Conservation (phyloP, 805 yeast genomes). For the Candida insectorum region DNA sequence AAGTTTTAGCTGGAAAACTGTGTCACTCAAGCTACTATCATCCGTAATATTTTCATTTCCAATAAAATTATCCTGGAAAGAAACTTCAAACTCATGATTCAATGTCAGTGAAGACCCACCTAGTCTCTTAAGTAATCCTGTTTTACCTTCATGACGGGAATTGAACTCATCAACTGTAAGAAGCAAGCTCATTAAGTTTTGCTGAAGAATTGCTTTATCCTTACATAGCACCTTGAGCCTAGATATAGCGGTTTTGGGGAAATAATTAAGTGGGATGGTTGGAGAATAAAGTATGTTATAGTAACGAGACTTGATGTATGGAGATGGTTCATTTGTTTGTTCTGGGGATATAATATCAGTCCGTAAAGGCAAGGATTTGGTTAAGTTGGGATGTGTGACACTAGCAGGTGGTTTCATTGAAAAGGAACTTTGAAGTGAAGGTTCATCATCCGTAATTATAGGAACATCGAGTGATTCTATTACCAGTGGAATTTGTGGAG, state of each 20-base stretch:
- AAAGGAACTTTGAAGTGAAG: slow-evolving; percentile 4
- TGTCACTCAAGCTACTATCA: slow-evolving; percentile 2
- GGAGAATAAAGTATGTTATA: slow-evolving; percentile 35
- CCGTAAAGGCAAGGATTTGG: slow-evolving; percentile 1
- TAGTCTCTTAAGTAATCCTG: slow-evolving; percentile 18
- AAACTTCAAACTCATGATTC: slow-evolving; percentile 17
- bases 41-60: slow-evolving; percentile 4
- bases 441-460: neutral
- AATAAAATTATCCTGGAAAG: slow-evolving; percentile 16
- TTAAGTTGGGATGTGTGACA: neutral
- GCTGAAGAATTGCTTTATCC: slow-evolving; percentile 15
- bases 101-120: slow-evolving; percentile 2
- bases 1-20: slow-evolving; percentile 42
- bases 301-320: slow-evolving; percentile 32
- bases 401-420: slow-evolving; percentile 16
- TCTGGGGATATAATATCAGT: slow-evolving; percentile 11
- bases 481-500: neutral
- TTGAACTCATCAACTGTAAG: slow-evolving; percentile 40
- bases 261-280: slow-evolving; percentile 38
- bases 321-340: slow-evolving; percentile 21
- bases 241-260: slow-evolving; percentile 47
- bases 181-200: slow-evolving; percentile 26
- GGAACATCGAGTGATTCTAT: neutral
- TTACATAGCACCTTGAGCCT: slow-evolving; percentile 44
- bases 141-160: slow-evolving; percentile 34